Percentiles rank a stretch among this genome's conserved stretches.
Conservation (phyloP, 2,329 filamentous ascomycete species). For the Neopestalotiopsis rosae region DNA sequence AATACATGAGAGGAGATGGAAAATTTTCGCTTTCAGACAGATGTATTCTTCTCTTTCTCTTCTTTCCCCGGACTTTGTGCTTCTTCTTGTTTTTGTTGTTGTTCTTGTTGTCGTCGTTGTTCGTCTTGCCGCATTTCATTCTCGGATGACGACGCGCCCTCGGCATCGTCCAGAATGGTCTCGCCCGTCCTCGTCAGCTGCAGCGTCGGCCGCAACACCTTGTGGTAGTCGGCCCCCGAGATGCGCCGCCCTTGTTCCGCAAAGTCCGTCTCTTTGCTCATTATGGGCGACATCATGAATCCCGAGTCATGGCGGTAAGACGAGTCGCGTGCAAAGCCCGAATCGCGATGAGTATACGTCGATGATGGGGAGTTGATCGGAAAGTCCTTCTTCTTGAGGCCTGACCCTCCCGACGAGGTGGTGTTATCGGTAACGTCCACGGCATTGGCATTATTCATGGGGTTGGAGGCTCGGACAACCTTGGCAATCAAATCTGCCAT, state of each 20-base stretch:
- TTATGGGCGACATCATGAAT: neutral
- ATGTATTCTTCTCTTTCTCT: neutral
- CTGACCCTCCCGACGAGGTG: neutral
- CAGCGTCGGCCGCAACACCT: neutral
- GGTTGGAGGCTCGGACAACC: constrained; percentile 27
- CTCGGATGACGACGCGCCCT: neutral
- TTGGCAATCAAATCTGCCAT: constrained; percentile 57
- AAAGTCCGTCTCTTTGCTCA: neutral
- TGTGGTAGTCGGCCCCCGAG: neutral
- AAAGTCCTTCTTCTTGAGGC: neutral
- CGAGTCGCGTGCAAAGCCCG: neutral
- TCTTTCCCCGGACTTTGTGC: neutral
- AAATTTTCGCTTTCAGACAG: too few species aligned
- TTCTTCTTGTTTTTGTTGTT: neutral
- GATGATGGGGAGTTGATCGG: neutral
- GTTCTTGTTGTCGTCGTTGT: neutral
- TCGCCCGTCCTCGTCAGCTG: neutral
- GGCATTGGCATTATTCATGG: neutral
- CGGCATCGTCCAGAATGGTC: neutral
- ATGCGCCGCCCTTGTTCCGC: neutral
- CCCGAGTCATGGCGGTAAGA: neutral
- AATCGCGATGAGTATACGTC: neutral
- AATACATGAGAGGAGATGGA: too few species aligned
- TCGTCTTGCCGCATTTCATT: neutral
- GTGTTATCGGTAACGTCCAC: neutral